Percentiles rank a stretch among this genome's conserved stretches.
phyloP scores from a whole-genome alignment of 306 rosid genomes.

The Vicia villosa region DNA sequence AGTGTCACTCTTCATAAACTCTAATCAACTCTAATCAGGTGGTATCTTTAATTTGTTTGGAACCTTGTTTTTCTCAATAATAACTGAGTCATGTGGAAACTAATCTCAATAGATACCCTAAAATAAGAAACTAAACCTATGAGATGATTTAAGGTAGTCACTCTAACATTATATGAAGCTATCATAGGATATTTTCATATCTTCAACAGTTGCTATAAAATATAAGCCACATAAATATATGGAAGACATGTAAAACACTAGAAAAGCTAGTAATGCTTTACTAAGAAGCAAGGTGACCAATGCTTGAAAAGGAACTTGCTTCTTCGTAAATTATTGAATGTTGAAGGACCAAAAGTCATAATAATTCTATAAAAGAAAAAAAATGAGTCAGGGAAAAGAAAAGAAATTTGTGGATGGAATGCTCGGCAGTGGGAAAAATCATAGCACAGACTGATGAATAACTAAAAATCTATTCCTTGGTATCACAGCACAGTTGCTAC shows the following conservation, averaged over 20 bases:
- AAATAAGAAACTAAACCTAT: neutral
- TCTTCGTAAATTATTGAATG: conserved; percentile 8
- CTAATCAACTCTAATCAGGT: too few species aligned
- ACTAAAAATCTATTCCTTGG: neutral
- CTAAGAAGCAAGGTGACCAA: conserved; percentile 26
- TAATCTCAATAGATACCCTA: neutral
- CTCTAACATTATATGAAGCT: neutral
- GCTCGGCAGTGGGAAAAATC: neutral
- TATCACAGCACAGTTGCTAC: neutral
- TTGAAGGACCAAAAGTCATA: conserved; percentile 15
- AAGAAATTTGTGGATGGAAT: neutral
- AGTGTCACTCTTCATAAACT: too few species aligned
- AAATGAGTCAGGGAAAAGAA: conserved; percentile 8
- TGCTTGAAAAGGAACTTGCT: conserved; percentile 16
- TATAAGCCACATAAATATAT: conserved; percentile 7
- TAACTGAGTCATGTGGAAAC: neutral
- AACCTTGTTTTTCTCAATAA: neutral
- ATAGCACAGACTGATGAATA: conserved; percentile 1
- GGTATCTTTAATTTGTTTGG: too few species aligned
- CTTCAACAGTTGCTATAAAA: neutral
- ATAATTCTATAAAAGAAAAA: neutral
- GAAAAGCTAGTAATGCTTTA: conserved; percentile 17
- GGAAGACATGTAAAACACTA: conserved; percentile 27
- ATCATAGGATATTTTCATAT: neutral
- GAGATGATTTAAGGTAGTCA: neutral